Evolutionary conservation across 495 filamentous ascomycete species (phyloP), one percentile per base, ranked within the genome.

Genomic region (Paragyromitra xinjiangensis): DNA sequence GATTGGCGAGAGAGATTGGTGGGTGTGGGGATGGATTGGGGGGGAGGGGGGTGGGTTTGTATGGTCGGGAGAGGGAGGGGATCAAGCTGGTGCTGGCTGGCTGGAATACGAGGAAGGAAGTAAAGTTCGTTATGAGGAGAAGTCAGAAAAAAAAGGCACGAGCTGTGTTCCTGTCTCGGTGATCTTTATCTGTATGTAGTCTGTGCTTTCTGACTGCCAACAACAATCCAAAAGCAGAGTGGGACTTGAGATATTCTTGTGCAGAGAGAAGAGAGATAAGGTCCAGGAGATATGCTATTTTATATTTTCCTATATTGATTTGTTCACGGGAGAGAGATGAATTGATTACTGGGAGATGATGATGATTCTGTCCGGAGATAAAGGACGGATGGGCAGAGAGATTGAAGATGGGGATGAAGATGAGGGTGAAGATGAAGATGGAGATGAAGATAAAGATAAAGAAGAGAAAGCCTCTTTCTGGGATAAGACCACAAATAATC

Each of bases 211-310:
- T 56, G 68, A 51, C 70, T 56, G 40, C 74, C 61, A 77, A 59
- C 74, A 77, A 77, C 69, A 77, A 77, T 68, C 42, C 66, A 24
- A 71, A 55, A 29, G 40, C 44, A 71, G 73, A 39, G 59, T 59
- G 66, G 65, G 55, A 44, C 16, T 51, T 24, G 50, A 14, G 26
- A 24, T 63, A 53, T 65, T 56, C 58, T 73, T 26, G 45, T 26
- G 34, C 56, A 59, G 14, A 50, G 64, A 45, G 3, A 11, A n/a
- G 62, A 48, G 59, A 69, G 73, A 76, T 76, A 65, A 76, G 68
- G 50, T 45, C 39, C 3, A 44, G 37, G 16, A n/a, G 64, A 45
- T 45, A 70, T 64, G 67, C 34, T 42, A 75, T 71, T 62, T 45
- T 75, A 61, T 75, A 63, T 72, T 48, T 71, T 56, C 40, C 22